Evolutionary conservation across 345 rosid genomes (phyloP).

Genomic region (Eucalyptus urophylla): DNA sequence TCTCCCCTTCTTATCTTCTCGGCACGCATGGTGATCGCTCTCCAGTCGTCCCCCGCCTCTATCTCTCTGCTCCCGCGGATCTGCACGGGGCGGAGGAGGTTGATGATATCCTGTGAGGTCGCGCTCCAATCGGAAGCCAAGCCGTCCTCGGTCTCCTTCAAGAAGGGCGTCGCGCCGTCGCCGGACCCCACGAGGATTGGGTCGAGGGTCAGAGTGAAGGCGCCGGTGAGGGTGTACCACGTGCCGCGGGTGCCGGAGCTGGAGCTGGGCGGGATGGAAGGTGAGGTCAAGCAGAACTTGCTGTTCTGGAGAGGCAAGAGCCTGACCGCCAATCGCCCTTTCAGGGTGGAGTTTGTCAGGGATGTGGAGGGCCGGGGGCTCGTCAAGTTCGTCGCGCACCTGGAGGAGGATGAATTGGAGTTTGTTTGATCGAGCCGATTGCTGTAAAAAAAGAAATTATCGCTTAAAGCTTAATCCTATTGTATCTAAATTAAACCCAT

Average conservation of each 20-base stretch:
- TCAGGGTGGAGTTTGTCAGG: conserved; percentile 54
- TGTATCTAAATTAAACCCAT: background rate
- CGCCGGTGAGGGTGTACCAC: conserved; percentile 78
- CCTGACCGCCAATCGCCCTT: conserved; percentile 79
- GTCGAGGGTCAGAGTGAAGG: conserved; percentile 63
- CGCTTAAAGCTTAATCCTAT: background rate
- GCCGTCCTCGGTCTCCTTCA: background rate
- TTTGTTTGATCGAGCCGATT: conserved; percentile 11
- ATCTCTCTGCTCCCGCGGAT: background rate
- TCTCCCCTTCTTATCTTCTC: background rate
- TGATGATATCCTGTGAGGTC: conserved; percentile 13
- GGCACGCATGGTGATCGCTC: background rate
- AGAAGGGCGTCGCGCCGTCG: background rate
- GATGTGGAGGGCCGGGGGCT: conserved; percentile 58
- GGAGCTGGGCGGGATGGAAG: conserved; percentile 79
- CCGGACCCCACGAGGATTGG: conserved; percentile 23
- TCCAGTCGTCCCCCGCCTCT: background rate
- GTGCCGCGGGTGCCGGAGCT: conserved; percentile 63
- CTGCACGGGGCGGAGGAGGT: background rate
- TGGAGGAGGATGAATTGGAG: conserved; percentile 79
- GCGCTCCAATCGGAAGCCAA: conserved; percentile 18
- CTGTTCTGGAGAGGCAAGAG: conserved; percentile 67
- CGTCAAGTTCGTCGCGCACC: conserved; percentile 87
- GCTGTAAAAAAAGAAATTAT: background rate
- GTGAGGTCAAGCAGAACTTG: conserved; percentile 57